Evolutionary conservation across 257 asterid species (phyloP).

Genomic region (Solanum infundibuliforme): DNA sequence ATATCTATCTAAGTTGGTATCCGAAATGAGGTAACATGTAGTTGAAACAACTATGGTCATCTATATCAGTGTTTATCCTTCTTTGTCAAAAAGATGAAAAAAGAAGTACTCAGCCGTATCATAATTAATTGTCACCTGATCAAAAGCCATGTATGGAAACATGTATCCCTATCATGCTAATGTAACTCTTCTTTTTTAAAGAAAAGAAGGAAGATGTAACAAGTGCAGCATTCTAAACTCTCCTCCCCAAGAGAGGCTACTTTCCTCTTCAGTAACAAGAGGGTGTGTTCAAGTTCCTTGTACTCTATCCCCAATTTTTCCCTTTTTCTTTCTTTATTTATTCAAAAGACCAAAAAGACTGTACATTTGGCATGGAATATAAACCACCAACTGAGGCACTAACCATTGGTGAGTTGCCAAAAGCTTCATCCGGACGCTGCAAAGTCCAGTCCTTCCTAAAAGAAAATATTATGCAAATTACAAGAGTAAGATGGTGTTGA

Average conservation of each 20-base stretch:
- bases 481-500: not conserved
- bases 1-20: not conserved
- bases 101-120: not conserved
- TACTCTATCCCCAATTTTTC: constrained; percentile 10
- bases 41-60: not conserved
- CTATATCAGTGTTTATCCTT: not conserved
- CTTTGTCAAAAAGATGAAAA: not conserved
- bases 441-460: constrained; percentile 50
- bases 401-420: constrained; percentile 40
- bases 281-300: constrained; percentile 21
- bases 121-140: not conserved
- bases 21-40: not conserved
- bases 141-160: constrained; percentile 8
- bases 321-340: not conserved
- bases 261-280: constrained; percentile 34
- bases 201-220: constrained; percentile 58
- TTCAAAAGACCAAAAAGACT: constrained; percentile 61
- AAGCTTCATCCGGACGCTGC: constrained; percentile 37
- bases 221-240: constrained; percentile 35
- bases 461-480: not conserved
- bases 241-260: constrained; percentile 26
- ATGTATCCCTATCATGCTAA: constrained; percentile 25
- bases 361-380: constrained; percentile 68
- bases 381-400: constrained; percentile 70
- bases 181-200: constrained; percentile 47